A percentile compares a stretch with the other conserved stretches of the same genome.
These are phyloP conservation scores for Alternaria sp. DNA, from an alignment of 2,329 filamentous ascomycete species.

Conservation along the genomic window DNA sequence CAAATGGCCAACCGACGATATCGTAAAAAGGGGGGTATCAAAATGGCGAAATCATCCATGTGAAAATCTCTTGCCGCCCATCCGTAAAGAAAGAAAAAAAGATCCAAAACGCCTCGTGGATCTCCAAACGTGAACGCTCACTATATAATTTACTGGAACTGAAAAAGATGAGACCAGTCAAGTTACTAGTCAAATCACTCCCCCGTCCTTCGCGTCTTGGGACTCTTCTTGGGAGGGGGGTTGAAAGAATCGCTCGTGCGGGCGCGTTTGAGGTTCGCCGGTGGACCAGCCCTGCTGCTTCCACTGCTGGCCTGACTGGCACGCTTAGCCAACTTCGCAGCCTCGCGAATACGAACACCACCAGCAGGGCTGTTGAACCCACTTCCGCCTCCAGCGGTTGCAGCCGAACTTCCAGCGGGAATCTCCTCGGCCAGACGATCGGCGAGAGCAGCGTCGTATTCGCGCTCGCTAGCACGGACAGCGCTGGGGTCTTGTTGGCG, in stretches of 20 bases:
- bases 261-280: constrained; percentile 21
- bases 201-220: background rate
- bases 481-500: constrained; percentile 51
- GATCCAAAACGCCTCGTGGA: background rate
- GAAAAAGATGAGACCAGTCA: background rate
- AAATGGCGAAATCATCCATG: background rate
- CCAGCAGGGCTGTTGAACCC: constrained; percentile 52
- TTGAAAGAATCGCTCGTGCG: constrained; percentile 19
- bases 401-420: constrained; percentile 56
- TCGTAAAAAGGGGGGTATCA: constrained; percentile 1
- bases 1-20: background rate
- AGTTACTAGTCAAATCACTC: background rate
- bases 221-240: constrained; percentile 2
- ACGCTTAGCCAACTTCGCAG: background rate
- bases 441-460: constrained; percentile 56
- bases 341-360: background rate
- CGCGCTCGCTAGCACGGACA: constrained; percentile 51
- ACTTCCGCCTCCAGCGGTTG: constrained; percentile 57
- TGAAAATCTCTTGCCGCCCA: background rate
- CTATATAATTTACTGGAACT: background rate
- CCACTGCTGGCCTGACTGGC: constrained; percentile 10
- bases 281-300: constrained; percentile 19
- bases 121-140: background rate
- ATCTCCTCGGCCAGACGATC: constrained; percentile 58
- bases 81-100: background rate